Base-by-base conservation (phyloP, 2,329 filamentous ascomycete genomes). In the Trichoderma sp. region DNA sequence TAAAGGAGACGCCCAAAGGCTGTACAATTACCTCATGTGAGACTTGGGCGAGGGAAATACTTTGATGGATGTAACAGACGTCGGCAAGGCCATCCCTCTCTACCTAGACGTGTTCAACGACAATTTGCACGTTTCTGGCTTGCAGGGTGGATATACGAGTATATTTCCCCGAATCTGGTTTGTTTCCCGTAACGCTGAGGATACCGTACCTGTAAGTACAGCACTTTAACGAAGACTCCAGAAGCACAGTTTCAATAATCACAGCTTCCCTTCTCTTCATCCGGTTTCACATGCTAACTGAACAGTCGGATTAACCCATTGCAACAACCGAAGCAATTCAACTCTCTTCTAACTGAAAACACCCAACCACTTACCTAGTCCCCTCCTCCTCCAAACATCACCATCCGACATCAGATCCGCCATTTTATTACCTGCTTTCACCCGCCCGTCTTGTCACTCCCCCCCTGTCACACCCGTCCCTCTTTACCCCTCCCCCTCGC, bases 21-120 rank as follows among this genome's bases (percentile, higher is more conserved):
- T 28, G 24, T 24, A 10, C 52, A 63, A 63, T 63, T 63, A 63
- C 59, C 59, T 63, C 59, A 63, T 63, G 41, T 52, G 58, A 61
- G 34, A 55, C 48, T 28, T n/a, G 6, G 28, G 28, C 50, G 34
- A 30, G 30, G 30, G 7, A 30, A 30, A 30, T 30, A 30, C 30
- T 28, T 28, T 5, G 3, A 2, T 24, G 21, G 2, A 24, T 24
- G 21, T 24, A 24, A 24, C 21, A 24, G 21, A 24, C 3, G 21
- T 24, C 21, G 21, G 21, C 21, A 24, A 24, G 21, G 21, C 21
- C 21, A 24, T 24, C 21, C 21, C 21, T 24, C 28, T 28, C 28
- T 28, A 30, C 21, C 21, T 24, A 9, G 30, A 30, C 30, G 30
- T 30, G 30, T 30, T 9, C 7, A 30, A 30, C 30, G 30, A 9